These are phyloP conservation scores for Lupinus albus DNA, from an alignment of 306 rosid species.

Conservation along the genomic window DNA sequence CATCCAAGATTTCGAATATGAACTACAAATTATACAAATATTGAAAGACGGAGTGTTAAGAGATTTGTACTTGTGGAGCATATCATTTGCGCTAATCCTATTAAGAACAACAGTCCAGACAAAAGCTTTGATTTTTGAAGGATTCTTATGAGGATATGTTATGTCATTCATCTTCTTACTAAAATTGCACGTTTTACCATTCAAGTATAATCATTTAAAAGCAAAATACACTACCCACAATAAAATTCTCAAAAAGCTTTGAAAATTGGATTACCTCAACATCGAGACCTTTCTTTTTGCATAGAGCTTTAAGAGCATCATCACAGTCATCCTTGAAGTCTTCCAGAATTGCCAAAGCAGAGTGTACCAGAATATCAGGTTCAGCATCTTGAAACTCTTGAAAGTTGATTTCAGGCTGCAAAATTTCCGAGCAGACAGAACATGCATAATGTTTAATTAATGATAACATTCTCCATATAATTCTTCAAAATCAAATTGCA, in stretches of 20 bases:
- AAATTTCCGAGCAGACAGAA: slow-evolving; percentile 32
- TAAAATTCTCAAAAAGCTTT: slow-evolving; percentile 17
- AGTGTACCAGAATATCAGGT: slow-evolving; percentile 75
- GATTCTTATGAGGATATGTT: too few species aligned
- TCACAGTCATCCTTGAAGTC: slow-evolving; percentile 52
- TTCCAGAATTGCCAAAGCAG: slow-evolving; percentile 62
- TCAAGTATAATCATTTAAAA: not conserved
- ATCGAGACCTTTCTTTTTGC: slow-evolving; percentile 89
- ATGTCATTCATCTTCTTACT: too few species aligned
- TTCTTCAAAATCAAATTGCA: slow-evolving; percentile 31
- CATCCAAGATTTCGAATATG: too few species aligned
- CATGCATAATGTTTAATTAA: slow-evolving; percentile 26
- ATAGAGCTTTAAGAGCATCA: slow-evolving; percentile 74
- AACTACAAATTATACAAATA: too few species aligned
- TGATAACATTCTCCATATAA: slow-evolving; percentile 29
- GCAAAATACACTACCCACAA: slow-evolving; percentile 19
- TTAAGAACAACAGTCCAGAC: too few species aligned
- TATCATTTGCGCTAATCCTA: too few species aligned
- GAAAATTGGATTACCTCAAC: slow-evolving; percentile 62
- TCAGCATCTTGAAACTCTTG: slow-evolving; percentile 84
- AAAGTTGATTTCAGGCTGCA: slow-evolving; percentile 75
- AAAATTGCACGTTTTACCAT: too few species aligned
- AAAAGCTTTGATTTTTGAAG: too few species aligned
- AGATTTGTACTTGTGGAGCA: too few species aligned
- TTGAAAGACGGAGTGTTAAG: too few species aligned